Percentiles rank a stretch among this genome's conserved stretches.
Evolutionary conservation across 139 green algal species (phyloP).

Genomic region (Chlamydomonas sphaeroides): DNA sequence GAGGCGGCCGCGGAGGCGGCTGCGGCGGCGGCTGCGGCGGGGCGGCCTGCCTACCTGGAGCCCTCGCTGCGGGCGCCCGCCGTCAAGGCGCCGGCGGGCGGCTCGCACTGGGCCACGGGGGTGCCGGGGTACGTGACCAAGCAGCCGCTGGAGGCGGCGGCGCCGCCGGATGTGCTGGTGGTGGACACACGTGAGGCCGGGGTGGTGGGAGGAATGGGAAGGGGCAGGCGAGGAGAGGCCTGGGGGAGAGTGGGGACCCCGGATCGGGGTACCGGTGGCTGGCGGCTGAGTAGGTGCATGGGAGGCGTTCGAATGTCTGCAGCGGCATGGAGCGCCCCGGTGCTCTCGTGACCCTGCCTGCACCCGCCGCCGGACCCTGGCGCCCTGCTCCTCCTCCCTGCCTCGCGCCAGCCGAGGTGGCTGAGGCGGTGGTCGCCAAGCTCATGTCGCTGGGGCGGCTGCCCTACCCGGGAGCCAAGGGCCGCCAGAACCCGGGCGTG

Average conservation of each 20-base stretch:
- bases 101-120: no score
- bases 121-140: neutral
- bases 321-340: no score
- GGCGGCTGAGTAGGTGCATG: no score
- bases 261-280: no score
- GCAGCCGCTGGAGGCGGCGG: neutral
- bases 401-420: neutral
- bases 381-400: conserved; percentile 20
- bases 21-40: neutral
- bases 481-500: conserved; percentile 3
- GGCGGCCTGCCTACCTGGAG: neutral
- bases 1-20: neutral
- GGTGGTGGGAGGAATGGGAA: no score
- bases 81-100: no score
- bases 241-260: no score
- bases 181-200: conserved; percentile 45
- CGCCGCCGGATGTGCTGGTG: conserved; percentile 43
- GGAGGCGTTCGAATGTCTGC: no score
- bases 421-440: neutral
- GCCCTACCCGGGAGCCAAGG: conserved; percentile 3
- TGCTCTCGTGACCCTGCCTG: no score
- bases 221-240: no score
- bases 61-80: conserved; percentile 2
- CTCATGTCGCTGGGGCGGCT: neutral
- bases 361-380: neutral